These are phyloP conservation scores for Rubia peregrina DNA, from an alignment of 305 asterid species.

Conservation along the genomic window DNA sequence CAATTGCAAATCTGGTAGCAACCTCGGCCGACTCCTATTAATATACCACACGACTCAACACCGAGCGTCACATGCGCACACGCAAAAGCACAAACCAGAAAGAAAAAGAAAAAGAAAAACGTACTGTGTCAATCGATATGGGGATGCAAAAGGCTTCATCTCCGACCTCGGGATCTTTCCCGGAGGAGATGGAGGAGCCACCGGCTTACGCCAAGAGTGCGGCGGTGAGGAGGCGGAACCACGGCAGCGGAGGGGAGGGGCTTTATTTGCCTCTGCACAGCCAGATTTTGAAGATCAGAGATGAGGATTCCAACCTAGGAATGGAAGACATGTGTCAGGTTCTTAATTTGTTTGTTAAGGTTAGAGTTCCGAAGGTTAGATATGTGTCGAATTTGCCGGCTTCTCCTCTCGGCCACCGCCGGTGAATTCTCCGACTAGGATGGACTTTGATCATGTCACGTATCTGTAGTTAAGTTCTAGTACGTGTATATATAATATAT, in stretches of 20 bases:
- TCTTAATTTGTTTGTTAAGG: slow-evolving; percentile 11
- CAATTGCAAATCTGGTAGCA: neutral
- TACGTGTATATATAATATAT: neutral
- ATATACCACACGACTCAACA: neutral
- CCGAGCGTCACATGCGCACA: neutral
- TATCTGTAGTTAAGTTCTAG: neutral
- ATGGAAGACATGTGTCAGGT: slow-evolving; percentile 36
- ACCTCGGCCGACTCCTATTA: neutral
- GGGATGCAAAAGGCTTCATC: slow-evolving; percentile 3
- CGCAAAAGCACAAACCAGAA: neutral
- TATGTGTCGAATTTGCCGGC: slow-evolving; percentile 36
- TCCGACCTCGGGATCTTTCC: neutral
- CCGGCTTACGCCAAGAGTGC: slow-evolving; percentile 11
- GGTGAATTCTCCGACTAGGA: neutral
- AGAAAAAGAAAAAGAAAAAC: neutral
- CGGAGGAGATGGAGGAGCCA: slow-evolving; percentile 31
- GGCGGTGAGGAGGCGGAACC: neutral
- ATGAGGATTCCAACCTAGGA: slow-evolving; percentile 50
- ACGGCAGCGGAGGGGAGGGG: neutral
- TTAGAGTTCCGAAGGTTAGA: neutral
- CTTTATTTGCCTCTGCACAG: slow-evolving; percentile 23
- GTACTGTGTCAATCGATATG: neutral
- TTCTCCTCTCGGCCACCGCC: slow-evolving; percentile 45
- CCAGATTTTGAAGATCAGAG: slow-evolving; percentile 54
- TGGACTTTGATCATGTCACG: neutral